Evolutionary conservation across 108 stramenopile species (phyloP).

Genomic region (Skeletonema marinoi): DNA sequence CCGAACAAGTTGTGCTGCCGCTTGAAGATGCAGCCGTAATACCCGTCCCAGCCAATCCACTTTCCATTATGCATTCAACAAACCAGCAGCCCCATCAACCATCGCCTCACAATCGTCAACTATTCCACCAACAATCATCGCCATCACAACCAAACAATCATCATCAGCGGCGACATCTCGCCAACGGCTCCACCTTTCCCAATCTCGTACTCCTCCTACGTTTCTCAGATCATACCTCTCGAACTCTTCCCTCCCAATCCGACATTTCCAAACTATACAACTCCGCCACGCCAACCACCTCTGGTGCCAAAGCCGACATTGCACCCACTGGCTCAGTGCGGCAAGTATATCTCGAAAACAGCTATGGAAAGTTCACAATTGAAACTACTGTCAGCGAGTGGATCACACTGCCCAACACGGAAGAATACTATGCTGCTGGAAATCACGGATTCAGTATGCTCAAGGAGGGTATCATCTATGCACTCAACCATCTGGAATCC

Average conservation of each 20-base stretch:
- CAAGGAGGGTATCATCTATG: conserved; percentile 37
- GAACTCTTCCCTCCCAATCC: conserved; percentile 41
- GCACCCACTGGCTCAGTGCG: conserved; percentile 53
- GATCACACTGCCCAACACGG: conserved; percentile 47
- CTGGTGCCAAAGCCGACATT: background rate
- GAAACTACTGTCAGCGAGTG: conserved; percentile 51
- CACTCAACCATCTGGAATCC: conserved; percentile 7
- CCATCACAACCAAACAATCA: background rate
- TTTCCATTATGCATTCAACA: background rate
- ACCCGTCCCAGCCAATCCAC: background rate
- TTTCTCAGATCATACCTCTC: conserved; percentile 43
- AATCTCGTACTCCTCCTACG: conserved; percentile 59
- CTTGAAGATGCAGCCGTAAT: background rate
- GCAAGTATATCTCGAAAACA: conserved; percentile 23
- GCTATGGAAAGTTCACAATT: conserved; percentile 38
- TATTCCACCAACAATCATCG: background rate
- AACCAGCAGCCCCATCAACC: background rate
- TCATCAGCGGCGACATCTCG: conserved; percentile 10
- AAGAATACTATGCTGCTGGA: conserved; percentile 55
- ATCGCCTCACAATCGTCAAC: background rate
- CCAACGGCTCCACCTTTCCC: conserved; percentile 41
- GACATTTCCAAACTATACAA: conserved; percentile 58
- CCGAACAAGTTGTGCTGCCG: background rate
- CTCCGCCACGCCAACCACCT: conserved; percentile 8
- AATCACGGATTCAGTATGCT: conserved; percentile 37